Base-by-base conservation (phyloP, 2,329 filamentous ascomycete genomes). In the Colletotrichum sp. region DNA sequence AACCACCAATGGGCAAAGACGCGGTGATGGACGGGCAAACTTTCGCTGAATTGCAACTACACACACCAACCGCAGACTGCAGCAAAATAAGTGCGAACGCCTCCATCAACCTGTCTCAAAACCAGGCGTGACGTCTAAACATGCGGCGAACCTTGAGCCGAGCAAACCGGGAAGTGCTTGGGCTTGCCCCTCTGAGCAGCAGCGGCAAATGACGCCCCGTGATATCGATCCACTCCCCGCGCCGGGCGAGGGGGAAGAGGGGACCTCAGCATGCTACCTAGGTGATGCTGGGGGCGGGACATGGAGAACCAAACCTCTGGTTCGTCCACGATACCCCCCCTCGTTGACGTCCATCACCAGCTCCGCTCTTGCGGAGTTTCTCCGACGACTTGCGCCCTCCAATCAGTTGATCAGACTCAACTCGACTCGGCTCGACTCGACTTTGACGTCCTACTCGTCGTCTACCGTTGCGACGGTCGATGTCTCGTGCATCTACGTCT, bases 1-100 rank as follows among this genome's bases (percentile, higher is more conserved):
- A 29, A 21, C 66, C 33, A 24, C 59, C 29, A 34, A 66, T 33
- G 16, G 31, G 18, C 18, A 36, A 33, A 38, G 21, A 33, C 62
- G 36, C 33, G 6, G 21, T 33, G 27, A 36, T 64, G 27, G 43
- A 21, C 71, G 74, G 68, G 51, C 61, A 75, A 72, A 74, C 47
- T 71, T 33, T 76, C 74, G 74, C 74, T 75, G 43, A 69, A 76
- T 58, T 72, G 71, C 38, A 36, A 24, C 62, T 71, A 59, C 43
- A 34, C 55, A 54, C 57, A 47, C 33, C 34, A 64, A 29, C 34
- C 8, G 31, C 36, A 8, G 29, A 64, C 33, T 36, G 13, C 21
- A 57, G 27, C 54, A 57, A 13, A 57, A 24, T 57, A 18, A 27
- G 59, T 12, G 34, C 34, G 34, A 36, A 38, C 33, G 34, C 33